Base-by-base conservation (phyloP, 352 stramenopile genomes). In the Globisporangium uncinulatum region DNA sequence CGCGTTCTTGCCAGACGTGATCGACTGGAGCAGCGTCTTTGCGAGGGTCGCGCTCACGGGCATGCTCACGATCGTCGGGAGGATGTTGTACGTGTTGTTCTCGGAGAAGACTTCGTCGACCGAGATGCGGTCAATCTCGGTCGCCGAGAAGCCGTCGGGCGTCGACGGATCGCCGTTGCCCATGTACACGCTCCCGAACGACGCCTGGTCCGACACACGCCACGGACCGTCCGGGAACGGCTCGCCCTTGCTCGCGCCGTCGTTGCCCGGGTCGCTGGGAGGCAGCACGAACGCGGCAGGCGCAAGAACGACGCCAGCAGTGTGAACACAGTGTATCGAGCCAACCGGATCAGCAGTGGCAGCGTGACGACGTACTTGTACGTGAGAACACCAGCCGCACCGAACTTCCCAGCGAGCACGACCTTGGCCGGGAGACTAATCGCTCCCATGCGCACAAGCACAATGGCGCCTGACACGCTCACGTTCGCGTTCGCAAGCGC, bases 181-280 rank as follows among this genome's bases (percentile, higher is more conserved):
- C 79, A 94, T 91, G 77, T 91, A 92, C 6, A 89, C 84, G 31
- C 67, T 89, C 6, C 83, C 80, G 54, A 81, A 92, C 6, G 83
- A 70, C 20, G 83, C 67, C 14, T 79, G 67, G 14, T 69, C 69
- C 20, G 63, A 73, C 20, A 71, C 62, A 34, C 76, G 79, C 79
- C 83, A 94, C 21, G 84, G 82, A 15, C 84, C 84, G 41, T 90
- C 76, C 1, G 82, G 80, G 32, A 75, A 83, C 17, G 67, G 64
- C 34, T 69, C 81, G 54, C 84, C 80, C 54, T 76, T 69, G 42
- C 43, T 62, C 29, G 54, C 65, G 2, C 81, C 81, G 42, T 91
- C 76, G 24, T 92, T 78, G 0, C 70, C 70, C 29, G 83, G 83
- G 57, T 94, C 83, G 59, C 80, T 90, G 41, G 36, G 51, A 31